Conservation (phyloP, 257 asterid genomes). For the Leptodermis oblonga region DNA sequence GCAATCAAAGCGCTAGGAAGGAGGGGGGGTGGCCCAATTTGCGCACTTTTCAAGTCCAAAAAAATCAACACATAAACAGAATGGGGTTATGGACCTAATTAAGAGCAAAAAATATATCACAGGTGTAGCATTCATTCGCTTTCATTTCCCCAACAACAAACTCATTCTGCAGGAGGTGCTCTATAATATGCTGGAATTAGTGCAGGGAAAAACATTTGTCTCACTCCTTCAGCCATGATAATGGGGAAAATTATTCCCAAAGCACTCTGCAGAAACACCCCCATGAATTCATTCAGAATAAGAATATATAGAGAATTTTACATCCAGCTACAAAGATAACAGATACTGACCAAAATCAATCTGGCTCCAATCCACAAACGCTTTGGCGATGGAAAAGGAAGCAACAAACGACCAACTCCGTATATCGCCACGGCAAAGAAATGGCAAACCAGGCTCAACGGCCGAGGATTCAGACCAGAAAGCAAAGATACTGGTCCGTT, state of each 20-base stretch:
- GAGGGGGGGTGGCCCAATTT: too few relatives aligned
- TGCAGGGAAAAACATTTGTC: conserved; percentile 56
- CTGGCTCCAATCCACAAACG: conserved; percentile 52
- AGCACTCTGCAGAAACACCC: conserved; percentile 32
- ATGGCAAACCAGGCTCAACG: conserved; percentile 50
- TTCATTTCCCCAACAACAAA: conserved; percentile 3
- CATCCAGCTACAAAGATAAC: neutral
- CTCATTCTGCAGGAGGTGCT: conserved; percentile 34
- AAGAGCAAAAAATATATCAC: conserved; percentile 17
- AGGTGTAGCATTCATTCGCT: conserved; percentile 1
- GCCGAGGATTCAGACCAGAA: conserved; percentile 56
- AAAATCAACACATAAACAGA: neutral
- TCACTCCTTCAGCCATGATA: conserved; percentile 56
- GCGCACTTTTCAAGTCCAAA: neutral
- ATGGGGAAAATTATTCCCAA: conserved; percentile 51
- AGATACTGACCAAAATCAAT: conserved; percentile 31
- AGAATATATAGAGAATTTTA: neutral
- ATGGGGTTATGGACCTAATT: conserved; percentile 2
- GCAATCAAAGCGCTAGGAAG: neutral
- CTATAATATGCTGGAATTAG: conserved; percentile 51
- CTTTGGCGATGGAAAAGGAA: conserved; percentile 53
- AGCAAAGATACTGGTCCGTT: conserved; percentile 53
- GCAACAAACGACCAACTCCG: conserved; percentile 54
- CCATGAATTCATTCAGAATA: conserved; percentile 5
- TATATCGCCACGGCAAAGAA: conserved; percentile 57